Evolutionary conservation across 192 early-diverging fungal species (phyloP).

Genomic region (Entomortierella chlamydospora): DNA sequence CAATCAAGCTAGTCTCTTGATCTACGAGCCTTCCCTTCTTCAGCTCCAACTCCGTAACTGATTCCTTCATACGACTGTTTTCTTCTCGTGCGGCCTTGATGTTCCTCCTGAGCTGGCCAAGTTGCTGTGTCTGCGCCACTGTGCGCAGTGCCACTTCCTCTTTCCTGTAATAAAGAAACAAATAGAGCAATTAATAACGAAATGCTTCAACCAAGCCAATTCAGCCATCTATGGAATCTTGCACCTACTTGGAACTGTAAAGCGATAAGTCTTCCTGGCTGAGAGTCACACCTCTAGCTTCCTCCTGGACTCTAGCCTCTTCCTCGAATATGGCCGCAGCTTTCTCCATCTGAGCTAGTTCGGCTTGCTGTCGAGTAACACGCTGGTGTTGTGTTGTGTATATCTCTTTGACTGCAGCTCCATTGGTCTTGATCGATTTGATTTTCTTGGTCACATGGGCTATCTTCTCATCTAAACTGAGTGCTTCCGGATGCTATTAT

Average conservation of each 20-base stretch:
- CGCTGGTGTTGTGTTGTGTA: slow-evolving; percentile 27
- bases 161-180: slow-evolving; percentile 59
- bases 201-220: background rate
- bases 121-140: slow-evolving; percentile 74
- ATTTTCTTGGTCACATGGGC: slow-evolving; percentile 75
- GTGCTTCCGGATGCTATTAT: slow-evolving; percentile 67
- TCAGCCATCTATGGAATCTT: background rate
- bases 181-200: background rate
- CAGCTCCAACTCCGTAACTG: slow-evolving; percentile 58
- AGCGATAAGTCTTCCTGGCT: slow-evolving; percentile 59
- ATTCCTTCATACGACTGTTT: slow-evolving; percentile 69
- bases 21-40: slow-evolving; percentile 63
- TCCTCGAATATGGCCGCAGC: slow-evolving; percentile 66
- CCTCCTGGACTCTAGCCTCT: slow-evolving; percentile 47
- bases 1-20: slow-evolving; percentile 52
- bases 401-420: slow-evolving; percentile 27
- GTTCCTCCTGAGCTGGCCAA: slow-evolving; percentile 75
- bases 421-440: slow-evolving; percentile 61
- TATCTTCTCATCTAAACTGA: slow-evolving; percentile 81
- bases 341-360: slow-evolving; percentile 62
- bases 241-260: slow-evolving; percentile 65
- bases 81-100: slow-evolving; percentile 72
- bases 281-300: slow-evolving; percentile 40
- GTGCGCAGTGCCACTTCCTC: slow-evolving; percentile 77
- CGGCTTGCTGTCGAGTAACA: slow-evolving; percentile 61